phyloP scores from a whole-genome alignment of 306 rosid genomes.

The Acmispon strigosus region DNA sequence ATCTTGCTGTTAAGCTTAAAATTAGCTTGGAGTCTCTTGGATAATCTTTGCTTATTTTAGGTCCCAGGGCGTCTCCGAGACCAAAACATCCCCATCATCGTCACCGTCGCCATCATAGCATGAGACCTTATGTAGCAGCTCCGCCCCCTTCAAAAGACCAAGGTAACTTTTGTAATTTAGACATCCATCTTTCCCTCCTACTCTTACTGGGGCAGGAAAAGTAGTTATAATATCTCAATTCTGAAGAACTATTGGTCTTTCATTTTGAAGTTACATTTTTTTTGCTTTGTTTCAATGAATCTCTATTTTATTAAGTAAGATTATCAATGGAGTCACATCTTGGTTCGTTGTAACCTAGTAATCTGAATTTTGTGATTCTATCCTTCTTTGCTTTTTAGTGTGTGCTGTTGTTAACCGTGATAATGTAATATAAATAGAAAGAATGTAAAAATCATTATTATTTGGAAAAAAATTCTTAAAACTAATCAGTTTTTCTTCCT shows the following conservation, averaged over 20 bases:
- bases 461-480: not conserved
- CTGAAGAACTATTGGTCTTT: not conserved
- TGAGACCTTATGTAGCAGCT: slow-evolving; percentile 43
- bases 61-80: slow-evolving; percentile 34
- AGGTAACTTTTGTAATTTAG: slow-evolving; percentile 39
- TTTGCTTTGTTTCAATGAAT: slow-evolving; percentile 8
- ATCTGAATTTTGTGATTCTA: no score
- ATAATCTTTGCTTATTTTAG: slow-evolving; percentile 35
- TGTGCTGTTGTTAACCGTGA: not conserved
- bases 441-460: not conserved
- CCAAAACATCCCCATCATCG: slow-evolving; percentile 23
- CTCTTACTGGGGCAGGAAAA: not conserved
- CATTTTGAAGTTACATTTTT: not conserved
- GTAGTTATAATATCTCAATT: not conserved
- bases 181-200: not conserved
- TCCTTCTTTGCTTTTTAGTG: not conserved
- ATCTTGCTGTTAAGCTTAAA: not conserved
- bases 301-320: slow-evolving; percentile 9
- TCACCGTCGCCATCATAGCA: slow-evolving; percentile 41
- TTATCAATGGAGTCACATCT: not conserved
- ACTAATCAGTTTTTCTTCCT: not conserved
- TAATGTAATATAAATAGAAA: not conserved
- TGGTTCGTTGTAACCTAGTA: no score
- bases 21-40: not conserved
- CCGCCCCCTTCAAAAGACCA: slow-evolving; percentile 68